Base-by-base conservation (phyloP, 177 flowering plant species). In the Vitis hybrid region DNA sequence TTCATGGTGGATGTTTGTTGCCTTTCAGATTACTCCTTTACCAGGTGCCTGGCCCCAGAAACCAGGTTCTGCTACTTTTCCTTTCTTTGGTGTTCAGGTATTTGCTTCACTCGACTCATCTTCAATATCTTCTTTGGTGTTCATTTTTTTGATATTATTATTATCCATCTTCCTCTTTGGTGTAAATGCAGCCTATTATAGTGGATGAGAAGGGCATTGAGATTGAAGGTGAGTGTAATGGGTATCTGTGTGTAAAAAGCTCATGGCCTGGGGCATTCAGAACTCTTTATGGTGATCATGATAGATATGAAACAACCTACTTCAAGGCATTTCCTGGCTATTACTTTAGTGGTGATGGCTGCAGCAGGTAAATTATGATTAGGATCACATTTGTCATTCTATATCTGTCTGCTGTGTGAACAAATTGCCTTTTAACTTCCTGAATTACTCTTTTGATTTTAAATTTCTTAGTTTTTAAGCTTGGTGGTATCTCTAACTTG, bases 21-120 rank as follows among this genome's bases (percentile, higher is more conserved):
- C 63, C 59, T 74, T 78, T 78, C 86, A 96, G 99, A 92, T 96
- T 65, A 91, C 98, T 73, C 99, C 99, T 64, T 68, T 96, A 74
- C 98, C 99, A 2, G 99, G 99, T 77, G 97, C 98, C 10, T 96
- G 99, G 98, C 95, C 98, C 2, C 99, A 88, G 81, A 96, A 96
- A 77, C 99, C 99, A 76, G 99, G 99, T 70, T 96, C 99, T 70
- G 99, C 97, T 61, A 93, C 98, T 65, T 91, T 92, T 69, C 99
- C 99, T 34, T 96, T 96, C 83, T 96, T 96, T 78, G 99, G 99
- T 26, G 95, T 96, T 61, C 95, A 89, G 98, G 99, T 91, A 66
- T 72, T 68, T 67, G 57, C 39, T 45, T 15, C 32, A 13, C 65
- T 65, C 18, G 17, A 7, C 39, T 10, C 15, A 19, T 60, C 39